These are phyloP conservation scores for Phragmites australis DNA, from an alignment of 176 grass and related monocot genomes.

Conservation along the genomic window DNA sequence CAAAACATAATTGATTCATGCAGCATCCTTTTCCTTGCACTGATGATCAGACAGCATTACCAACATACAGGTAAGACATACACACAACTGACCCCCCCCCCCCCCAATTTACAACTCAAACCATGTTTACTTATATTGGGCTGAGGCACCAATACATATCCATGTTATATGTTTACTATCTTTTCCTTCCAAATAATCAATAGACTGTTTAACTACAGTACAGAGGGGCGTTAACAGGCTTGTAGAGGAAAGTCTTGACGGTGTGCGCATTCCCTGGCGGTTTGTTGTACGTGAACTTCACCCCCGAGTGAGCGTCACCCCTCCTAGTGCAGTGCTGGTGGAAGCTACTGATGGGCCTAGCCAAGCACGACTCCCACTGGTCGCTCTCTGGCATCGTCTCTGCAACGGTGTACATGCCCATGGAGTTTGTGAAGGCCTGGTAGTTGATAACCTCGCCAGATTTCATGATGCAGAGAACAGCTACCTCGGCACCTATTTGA, in stretches of 20 bases:
- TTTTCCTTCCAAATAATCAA: background rate
- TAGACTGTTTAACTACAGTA: slow-evolving; percentile 58
- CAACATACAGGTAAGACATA: background rate
- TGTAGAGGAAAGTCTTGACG: slow-evolving; percentile 83
- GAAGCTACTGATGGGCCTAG: slow-evolving; percentile 86
- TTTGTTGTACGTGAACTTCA: slow-evolving; percentile 83
- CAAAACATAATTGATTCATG: background rate
- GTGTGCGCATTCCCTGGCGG: slow-evolving; percentile 61
- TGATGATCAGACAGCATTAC: background rate
- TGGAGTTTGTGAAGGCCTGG: slow-evolving; percentile 86
- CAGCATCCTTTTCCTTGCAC: background rate
- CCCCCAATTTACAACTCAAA: slow-evolving; percentile 21
- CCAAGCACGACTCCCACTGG: slow-evolving; percentile 83
- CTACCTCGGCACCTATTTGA: slow-evolving; percentile 72
- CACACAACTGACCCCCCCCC: background rate
- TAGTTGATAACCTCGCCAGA: slow-evolving; percentile 93
- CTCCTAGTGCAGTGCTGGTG: slow-evolving; percentile 65
- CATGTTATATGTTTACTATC: background rate
- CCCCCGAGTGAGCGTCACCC: slow-evolving; percentile 73
- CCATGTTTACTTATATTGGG: no score
- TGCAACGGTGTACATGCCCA: slow-evolving; percentile 66
- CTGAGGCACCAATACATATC: background rate
- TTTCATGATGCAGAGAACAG: slow-evolving; percentile 90
- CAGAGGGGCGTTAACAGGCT: slow-evolving; percentile 52
- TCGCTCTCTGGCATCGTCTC: slow-evolving; percentile 92